Percentiles rank a stretch among this genome's conserved stretches.
Evolutionary conservation across 2,329 filamentous ascomycete genomes (phyloP).

Genomic region (Pyricularia sp.): DNA sequence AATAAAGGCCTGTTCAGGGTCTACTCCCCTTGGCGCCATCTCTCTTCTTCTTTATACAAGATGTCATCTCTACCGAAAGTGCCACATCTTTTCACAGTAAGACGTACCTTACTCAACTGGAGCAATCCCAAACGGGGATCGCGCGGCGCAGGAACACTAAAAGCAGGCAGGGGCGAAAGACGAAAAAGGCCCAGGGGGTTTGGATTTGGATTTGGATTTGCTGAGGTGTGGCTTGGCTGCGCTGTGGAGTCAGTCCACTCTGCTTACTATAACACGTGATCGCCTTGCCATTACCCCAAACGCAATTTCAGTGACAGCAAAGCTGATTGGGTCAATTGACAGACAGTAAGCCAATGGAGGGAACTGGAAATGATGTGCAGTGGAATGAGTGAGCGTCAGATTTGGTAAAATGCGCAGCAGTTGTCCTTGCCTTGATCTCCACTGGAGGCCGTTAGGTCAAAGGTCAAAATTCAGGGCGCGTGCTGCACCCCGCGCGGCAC

Average conservation of each 20-base stretch:
- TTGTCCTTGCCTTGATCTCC: no score
- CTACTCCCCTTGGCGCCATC: not conserved
- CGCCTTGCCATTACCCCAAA: no score
- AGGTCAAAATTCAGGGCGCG: no score
- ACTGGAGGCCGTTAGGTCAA: no score
- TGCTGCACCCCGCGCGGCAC: no score
- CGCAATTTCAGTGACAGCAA: not conserved
- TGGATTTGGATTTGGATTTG: no score
- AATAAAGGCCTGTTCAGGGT: not conserved
- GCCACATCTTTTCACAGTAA: not conserved
- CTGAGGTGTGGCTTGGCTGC: not conserved
- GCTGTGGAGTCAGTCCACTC: not conserved
- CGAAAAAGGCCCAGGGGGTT: no score
- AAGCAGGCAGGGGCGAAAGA: not conserved
- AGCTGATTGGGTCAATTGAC: not conserved
- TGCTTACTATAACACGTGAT: not conserved
- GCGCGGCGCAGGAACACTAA: not conserved
- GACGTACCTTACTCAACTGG: not conserved
- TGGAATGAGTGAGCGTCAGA: not conserved
- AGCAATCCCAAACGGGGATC: not conserved
- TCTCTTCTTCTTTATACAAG: not conserved
- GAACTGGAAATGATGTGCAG: not conserved
- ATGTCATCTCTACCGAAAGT: not conserved
- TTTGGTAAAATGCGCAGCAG: not conserved
- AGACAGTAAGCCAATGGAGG: not conserved